These are phyloP conservation scores for Rhizopus microsporus DNA, from an alignment of 371 early-diverging fungal genomes.

Conservation along the genomic window DNA sequence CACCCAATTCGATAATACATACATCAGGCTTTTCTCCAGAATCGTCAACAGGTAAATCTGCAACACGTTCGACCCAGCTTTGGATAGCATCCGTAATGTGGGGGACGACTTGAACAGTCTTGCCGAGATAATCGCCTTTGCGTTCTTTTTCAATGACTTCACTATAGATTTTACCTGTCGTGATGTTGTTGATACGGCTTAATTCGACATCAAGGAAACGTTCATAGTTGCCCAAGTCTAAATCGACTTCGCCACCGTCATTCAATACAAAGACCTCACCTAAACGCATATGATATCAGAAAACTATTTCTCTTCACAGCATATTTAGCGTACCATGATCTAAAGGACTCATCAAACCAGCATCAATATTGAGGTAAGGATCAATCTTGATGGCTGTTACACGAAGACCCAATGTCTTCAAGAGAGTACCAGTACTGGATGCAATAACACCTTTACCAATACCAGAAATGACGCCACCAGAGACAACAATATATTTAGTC, in stretches of 20 bases:
- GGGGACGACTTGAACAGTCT: conserved; percentile 99
- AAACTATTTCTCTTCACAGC: not conserved
- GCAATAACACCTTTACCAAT: conserved; percentile 99
- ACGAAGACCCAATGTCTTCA: conserved; percentile 92
- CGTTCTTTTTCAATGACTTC: conserved; percentile 93
- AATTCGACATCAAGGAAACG: conserved; percentile 95
- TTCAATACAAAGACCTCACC: conserved; percentile 99
- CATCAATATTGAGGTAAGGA: conserved; percentile 99
- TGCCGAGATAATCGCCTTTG: conserved; percentile 96
- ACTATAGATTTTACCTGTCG: conserved; percentile 98
- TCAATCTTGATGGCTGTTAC: conserved; percentile 99
- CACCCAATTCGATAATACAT: conserved; percentile 99
- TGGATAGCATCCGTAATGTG: conserved; percentile 98
- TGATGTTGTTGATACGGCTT: conserved; percentile 97
- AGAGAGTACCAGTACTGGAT: conserved; percentile 94
- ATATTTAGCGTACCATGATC: conserved; percentile 84
- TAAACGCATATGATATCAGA: conserved; percentile 23
- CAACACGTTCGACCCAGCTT: conserved; percentile 96
- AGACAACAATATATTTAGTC: conserved; percentile 96
- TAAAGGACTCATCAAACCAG: conserved; percentile 95
- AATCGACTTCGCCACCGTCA: conserved; percentile 99
- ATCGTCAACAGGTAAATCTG: conserved; percentile 82
- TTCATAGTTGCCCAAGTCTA: conserved; percentile 99
- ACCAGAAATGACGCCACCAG: conserved; percentile 99
- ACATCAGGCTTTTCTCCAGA: conserved; percentile 92